Conservation (phyloP, 2,329 filamentous ascomycete genomes). For the Xylariomycetidae sp. region DNA sequence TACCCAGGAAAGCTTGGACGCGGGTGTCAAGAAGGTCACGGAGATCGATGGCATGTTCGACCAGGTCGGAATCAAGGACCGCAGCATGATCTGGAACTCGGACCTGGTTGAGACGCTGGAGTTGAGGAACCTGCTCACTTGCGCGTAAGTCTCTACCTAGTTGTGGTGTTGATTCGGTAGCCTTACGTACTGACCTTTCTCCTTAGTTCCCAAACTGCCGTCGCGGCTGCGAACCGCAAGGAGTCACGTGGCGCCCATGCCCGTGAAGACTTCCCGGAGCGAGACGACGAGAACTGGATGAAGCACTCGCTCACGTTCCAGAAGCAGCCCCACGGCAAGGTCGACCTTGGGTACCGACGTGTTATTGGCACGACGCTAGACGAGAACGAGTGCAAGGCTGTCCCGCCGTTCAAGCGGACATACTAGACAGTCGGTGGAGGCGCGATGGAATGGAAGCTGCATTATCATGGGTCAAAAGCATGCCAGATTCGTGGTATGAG, state of each 20-base stretch:
- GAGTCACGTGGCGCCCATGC: constrained; percentile 97
- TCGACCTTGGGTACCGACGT: constrained; percentile 78
- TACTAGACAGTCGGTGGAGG: constrained; percentile 50
- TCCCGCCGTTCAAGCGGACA: constrained; percentile 93
- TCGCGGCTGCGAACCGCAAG: constrained; percentile 86
- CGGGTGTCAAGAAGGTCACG: constrained; percentile 83
- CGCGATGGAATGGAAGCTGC: constrained; percentile 4
- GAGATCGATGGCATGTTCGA: constrained; percentile 75
- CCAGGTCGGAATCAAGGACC: constrained; percentile 91
- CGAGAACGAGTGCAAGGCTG: constrained; percentile 90
- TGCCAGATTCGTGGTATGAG: constrained; percentile 11
- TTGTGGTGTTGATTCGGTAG: background rate
- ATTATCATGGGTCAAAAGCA: constrained; percentile 9
- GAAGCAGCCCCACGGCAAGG: constrained; percentile 81
- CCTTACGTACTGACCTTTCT: constrained; percentile 6
- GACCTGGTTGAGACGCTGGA: constrained; percentile 96
- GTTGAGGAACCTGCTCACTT: constrained; percentile 90
- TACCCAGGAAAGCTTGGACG: constrained; percentile 86
- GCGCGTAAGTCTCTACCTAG: constrained; percentile 62
- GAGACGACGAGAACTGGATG: constrained; percentile 97
- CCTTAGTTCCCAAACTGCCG: constrained; percentile 76
- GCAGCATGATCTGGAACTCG: constrained; percentile 99
- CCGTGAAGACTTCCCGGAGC: constrained; percentile 91
- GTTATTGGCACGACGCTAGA: constrained; percentile 83
- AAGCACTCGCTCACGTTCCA: constrained; percentile 98